Evolutionary conservation across 176 grass and related monocot genomes (phyloP).

Genomic region (Rhipidocladum racemiflorum): DNA sequence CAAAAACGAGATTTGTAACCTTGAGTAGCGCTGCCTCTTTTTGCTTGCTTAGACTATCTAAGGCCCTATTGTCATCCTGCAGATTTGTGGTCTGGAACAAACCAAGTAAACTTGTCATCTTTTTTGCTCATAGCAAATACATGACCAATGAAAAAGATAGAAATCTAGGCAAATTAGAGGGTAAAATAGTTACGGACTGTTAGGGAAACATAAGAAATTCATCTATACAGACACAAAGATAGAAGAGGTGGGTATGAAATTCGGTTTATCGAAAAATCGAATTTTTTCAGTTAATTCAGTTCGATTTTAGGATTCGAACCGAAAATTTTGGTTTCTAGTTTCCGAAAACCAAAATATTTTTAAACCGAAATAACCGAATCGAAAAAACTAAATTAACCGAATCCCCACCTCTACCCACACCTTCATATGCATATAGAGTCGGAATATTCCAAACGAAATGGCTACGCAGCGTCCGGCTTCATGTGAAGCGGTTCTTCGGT

Average conservation of each 20-base stretch:
- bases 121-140: slow-evolving; percentile 14
- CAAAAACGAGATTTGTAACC: no score
- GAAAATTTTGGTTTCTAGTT: no score
- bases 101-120: slow-evolving; percentile 28
- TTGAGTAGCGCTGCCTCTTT: no score
- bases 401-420: neutral
- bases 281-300: no score
- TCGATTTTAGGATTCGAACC: no score
- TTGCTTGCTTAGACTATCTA: no score
- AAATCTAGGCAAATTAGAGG: neutral
- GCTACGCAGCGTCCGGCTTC: neutral
- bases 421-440: neutral
- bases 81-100: no score
- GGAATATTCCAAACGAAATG: slow-evolving; percentile 11
- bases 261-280: no score
- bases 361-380: no score
- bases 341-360: no score
- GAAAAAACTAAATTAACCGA: no score
- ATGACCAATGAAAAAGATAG: neutral
- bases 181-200: neutral
- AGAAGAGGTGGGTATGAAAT: neutral
- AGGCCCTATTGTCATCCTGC: no score
- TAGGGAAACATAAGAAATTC: neutral
- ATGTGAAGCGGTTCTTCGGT: neutral
- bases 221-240: neutral